Base-by-base conservation (phyloP, 768 basidiomycete species). In the Trametes villosa region DNA sequence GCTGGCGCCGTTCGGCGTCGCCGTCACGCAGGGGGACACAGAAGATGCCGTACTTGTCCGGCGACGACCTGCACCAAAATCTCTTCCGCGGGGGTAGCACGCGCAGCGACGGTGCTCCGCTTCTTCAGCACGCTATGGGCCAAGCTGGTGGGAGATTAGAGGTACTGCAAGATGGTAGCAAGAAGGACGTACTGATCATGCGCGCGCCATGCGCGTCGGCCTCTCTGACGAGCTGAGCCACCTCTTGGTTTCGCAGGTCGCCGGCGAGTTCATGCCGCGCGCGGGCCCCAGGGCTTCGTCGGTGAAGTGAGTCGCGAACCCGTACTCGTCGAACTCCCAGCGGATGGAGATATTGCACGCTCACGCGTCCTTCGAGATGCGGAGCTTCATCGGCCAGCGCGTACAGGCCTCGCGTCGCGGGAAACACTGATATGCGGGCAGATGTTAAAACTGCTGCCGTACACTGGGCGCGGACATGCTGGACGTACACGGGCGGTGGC, bases 91-190 rank as follows among this genome's bases (percentile, higher is more conserved):
- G 79, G 74, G 4, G 71, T 76, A 3, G 81, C 74, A 12, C 85
- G 85, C 0, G 64, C 45, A 0, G 74, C 67, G 1, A 91, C 70
- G 6, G 73, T 77, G 60, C 91, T 90, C 0, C 87, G 85, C 65
- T 91, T 91, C 0, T 89, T 91, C 18, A 90, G 76, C 1, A 91
- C 81, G 9, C 86, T 88, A 89, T 29, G 18, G 20, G 85, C 15
- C 86, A 82, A n/a, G n/a, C 5, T 9, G 11, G n/a, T 8, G 11
- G 34, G 48, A 15, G 48, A 44, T 33, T n/a, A 41, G 84, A 84
- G 31, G 31, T n/a, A n/a, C 18, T 34, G 2, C 13, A n/a, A n/a
- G n/a, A n/a, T 11, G 17, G 33, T 12, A 2, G 20, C 2, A 5
- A 11, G 40, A 18, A 30, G 15, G 27, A 44, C 70, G 2, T 62